Evolutionary conservation across 345 rosid genomes (phyloP).

Genomic region (Corymbia maculata): DNA sequence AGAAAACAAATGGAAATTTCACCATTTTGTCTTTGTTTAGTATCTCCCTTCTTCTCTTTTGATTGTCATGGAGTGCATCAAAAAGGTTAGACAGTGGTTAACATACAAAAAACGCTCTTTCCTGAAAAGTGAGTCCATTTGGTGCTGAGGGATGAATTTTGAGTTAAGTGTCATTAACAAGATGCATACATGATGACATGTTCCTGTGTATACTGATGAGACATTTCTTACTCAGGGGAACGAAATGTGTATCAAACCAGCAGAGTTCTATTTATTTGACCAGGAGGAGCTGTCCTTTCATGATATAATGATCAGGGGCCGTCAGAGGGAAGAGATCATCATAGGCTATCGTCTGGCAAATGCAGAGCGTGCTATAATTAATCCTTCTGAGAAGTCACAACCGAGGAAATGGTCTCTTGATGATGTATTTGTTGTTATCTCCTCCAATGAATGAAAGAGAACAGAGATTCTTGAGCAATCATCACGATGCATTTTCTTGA

Average conservation of each 20-base stretch:
- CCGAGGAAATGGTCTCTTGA: slow-evolving; percentile 72
- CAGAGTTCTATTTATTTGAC: slow-evolving; percentile 74
- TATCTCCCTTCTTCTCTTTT: background rate
- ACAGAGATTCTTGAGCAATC: background rate
- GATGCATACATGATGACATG: background rate
- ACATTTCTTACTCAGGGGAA: slow-evolving; percentile 48
- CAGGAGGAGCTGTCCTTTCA: slow-evolving; percentile 75
- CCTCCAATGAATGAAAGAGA: slow-evolving; percentile 32
- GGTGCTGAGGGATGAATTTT: background rate
- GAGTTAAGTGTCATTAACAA: background rate
- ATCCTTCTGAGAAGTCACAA: slow-evolving; percentile 52
- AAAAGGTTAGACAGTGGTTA: background rate
- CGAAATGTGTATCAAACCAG: slow-evolving; percentile 83
- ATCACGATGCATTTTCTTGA: background rate
- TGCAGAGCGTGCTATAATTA: slow-evolving; percentile 65
- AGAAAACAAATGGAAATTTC: background rate
- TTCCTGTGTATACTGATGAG: background rate
- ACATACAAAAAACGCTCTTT: background rate
- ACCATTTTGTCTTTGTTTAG: background rate
- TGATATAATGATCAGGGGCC: slow-evolving; percentile 69
- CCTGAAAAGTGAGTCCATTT: background rate
- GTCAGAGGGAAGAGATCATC: slow-evolving; percentile 58
- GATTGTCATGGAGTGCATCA: background rate
- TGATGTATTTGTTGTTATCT: slow-evolving; percentile 84
- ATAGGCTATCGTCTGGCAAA: slow-evolving; percentile 69